Evolutionary conservation across 768 basidiomycete species (phyloP).

Genomic region (Leccinum disarticulatum): DNA sequence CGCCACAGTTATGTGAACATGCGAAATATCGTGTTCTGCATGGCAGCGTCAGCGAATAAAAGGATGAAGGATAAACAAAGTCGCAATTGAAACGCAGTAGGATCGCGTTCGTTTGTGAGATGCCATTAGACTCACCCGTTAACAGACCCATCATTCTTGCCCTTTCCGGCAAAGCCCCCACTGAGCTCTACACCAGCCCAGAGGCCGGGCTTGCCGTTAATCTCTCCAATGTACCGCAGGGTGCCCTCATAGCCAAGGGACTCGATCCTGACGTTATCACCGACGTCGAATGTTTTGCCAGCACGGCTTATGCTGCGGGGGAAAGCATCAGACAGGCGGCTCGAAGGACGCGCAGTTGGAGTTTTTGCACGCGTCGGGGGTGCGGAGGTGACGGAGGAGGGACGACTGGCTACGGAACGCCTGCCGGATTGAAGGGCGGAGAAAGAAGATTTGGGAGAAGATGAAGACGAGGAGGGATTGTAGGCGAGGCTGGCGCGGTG

Average conservation of each 20-base stretch:
- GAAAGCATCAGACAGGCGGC: constrained; percentile 65
- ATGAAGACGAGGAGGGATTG: constrained; percentile 42
- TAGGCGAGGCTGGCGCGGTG: constrained; percentile 51
- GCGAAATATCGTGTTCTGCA: constrained; percentile 78
- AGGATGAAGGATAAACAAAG: not conserved
- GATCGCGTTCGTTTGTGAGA: not conserved
- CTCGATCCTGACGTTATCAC: constrained; percentile 84
- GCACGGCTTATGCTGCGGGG: constrained; percentile 46
- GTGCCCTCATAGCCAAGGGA: constrained; percentile 86
- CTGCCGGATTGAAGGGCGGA: constrained; percentile 43
- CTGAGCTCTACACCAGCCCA: constrained; percentile 95
- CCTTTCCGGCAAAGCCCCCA: constrained; percentile 83
- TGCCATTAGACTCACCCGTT: constrained; percentile 61
- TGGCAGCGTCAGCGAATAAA: constrained; percentile 10
- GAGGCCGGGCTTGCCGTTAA: constrained; percentile 83
- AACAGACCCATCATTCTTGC: constrained; percentile 94
- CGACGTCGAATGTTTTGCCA: constrained; percentile 57
- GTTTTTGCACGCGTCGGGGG: constrained; percentile 49
- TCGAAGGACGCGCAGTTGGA: constrained; percentile 56
- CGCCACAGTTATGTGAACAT: constrained; percentile 84
- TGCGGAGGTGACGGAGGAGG: constrained; percentile 62
- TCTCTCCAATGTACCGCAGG: constrained; percentile 77
- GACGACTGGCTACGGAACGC: constrained; percentile 51
- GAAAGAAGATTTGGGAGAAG: constrained; percentile 44
- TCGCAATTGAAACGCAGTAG: not conserved